phyloP scores from a whole-genome alignment of 345 rosid species.

The Hypericum androsaemum region DNA sequence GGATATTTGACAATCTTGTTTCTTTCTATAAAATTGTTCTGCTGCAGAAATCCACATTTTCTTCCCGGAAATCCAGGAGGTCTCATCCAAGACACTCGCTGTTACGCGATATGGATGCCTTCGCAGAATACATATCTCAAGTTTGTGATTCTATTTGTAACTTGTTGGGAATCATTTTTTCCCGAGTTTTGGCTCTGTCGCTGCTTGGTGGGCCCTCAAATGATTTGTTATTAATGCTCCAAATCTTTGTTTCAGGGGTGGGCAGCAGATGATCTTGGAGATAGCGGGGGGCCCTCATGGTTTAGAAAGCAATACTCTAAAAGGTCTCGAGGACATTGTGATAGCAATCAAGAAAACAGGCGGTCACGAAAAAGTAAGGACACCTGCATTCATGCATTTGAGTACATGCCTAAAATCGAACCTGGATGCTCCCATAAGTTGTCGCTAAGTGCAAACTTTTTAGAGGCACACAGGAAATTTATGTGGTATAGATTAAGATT shows the following conservation, averaged over 20 bases:
- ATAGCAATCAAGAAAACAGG: constrained; percentile 29
- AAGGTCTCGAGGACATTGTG: constrained; percentile 30
- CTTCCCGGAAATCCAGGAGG: constrained; percentile 40
- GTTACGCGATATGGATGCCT: constrained; percentile 37
- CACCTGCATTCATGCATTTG: not conserved
- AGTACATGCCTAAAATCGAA: not conserved
- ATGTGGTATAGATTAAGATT: no score
- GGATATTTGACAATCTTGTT: constrained; percentile 5
- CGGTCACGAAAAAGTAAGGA: constrained; percentile 47
- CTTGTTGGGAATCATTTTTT: not conserved
- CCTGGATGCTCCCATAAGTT: no score
- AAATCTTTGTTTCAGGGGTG: constrained; percentile 32
- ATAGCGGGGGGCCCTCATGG: constrained; percentile 50
- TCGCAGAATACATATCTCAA: constrained; percentile 45
- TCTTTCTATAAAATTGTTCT: constrained; percentile 12
- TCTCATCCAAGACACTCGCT: constrained; percentile 34
- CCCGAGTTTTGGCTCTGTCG: not conserved
- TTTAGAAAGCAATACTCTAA: constrained; percentile 36
- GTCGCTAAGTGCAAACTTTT: no score
- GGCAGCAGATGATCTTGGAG: constrained; percentile 35
- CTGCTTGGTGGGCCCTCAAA: constrained; percentile 2
- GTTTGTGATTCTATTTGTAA: constrained; percentile 21
- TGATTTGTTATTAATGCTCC: constrained; percentile 5
- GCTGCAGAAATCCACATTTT: constrained; percentile 21
- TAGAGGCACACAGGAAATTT: no score